These are phyloP conservation scores for Candida succiphila DNA, from an alignment of 805 yeast genomes.

Conservation along the genomic window DNA sequence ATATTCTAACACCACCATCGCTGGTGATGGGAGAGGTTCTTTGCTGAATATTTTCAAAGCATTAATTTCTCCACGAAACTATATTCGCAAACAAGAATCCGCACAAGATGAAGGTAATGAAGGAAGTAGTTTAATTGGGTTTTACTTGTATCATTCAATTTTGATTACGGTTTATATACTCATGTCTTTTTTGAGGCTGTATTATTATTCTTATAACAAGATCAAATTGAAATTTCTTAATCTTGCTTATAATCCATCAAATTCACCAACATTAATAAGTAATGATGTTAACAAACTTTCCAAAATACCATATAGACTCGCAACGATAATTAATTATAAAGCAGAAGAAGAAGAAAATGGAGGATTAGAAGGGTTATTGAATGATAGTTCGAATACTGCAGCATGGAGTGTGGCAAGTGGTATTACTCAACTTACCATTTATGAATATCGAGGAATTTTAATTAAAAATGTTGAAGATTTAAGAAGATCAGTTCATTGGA, in stretches of 20 bases:
- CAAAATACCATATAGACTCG: constrained; percentile 71
- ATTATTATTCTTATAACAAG: constrained; percentile 41
- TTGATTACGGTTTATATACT: constrained; percentile 43
- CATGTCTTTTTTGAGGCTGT: constrained; percentile 45
- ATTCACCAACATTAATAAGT: constrained; percentile 78
- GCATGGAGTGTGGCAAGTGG: constrained; percentile 94
- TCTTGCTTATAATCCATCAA: constrained; percentile 57
- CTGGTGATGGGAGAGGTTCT: neutral
- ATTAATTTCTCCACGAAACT: constrained; percentile 7
- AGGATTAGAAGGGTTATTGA: constrained; percentile 73
- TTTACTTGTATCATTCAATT: constrained; percentile 34
- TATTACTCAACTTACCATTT: constrained; percentile 56
- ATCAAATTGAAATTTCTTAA: constrained; percentile 47
- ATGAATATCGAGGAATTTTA: constrained; percentile 69
- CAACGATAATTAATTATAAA: constrained; percentile 65
- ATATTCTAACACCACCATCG: neutral
- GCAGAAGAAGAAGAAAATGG: constrained; percentile 82
- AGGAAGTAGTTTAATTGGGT: constrained; percentile 11
- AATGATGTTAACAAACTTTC: constrained; percentile 65
- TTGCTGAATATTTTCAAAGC: constrained; percentile 11
- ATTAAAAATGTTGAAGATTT: constrained; percentile 45
- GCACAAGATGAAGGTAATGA: too few species aligned
- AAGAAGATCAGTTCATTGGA: constrained; percentile 43
- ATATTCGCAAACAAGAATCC: too few species aligned
- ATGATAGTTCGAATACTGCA: constrained; percentile 64